Evolutionary conservation across 2,329 filamentous ascomycete genomes (phyloP).

Genomic region (Hypoxylon sp.): DNA sequence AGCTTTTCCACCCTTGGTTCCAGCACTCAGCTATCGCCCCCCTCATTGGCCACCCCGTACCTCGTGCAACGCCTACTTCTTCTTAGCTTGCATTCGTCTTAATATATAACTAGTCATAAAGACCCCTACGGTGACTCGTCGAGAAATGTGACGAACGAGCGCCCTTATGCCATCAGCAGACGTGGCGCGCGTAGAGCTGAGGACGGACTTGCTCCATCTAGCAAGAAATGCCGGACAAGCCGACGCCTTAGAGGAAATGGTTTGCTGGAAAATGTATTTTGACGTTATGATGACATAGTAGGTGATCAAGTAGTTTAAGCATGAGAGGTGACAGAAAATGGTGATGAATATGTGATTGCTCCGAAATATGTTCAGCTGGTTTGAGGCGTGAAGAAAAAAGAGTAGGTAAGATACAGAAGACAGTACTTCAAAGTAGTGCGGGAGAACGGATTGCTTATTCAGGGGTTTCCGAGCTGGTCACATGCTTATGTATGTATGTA

Average conservation of each 20-base stretch:
- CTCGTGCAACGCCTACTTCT: constrained; percentile 14
- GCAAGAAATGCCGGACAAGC: constrained; percentile 11
- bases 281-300: not conserved
- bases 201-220: constrained; percentile 13
- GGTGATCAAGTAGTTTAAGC: not conserved
- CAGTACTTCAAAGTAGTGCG: constrained; percentile 1
- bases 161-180: not conserved
- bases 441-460: constrained; percentile 9
- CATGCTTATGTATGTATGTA: not conserved
- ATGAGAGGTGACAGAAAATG: not conserved
- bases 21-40: constrained; percentile 9
- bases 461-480: constrained; percentile 14
- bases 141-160: constrained; percentile 1
- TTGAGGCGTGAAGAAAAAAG: no score
- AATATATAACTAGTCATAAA: constrained; percentile 5
- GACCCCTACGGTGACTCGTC: not conserved
- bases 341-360: no score
- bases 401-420: no score
- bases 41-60: constrained; percentile 18
- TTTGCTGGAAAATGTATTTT: constrained; percentile 1
- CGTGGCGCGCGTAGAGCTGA: constrained; percentile 9
- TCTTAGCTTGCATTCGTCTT: constrained; percentile 5
- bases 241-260: constrained; percentile 3
- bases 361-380: no score
- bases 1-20: constrained; percentile 20